Evolutionary conservation across 2,329 filamentous ascomycete species (phyloP).

Genomic region (Triangularia verruculosa): DNA sequence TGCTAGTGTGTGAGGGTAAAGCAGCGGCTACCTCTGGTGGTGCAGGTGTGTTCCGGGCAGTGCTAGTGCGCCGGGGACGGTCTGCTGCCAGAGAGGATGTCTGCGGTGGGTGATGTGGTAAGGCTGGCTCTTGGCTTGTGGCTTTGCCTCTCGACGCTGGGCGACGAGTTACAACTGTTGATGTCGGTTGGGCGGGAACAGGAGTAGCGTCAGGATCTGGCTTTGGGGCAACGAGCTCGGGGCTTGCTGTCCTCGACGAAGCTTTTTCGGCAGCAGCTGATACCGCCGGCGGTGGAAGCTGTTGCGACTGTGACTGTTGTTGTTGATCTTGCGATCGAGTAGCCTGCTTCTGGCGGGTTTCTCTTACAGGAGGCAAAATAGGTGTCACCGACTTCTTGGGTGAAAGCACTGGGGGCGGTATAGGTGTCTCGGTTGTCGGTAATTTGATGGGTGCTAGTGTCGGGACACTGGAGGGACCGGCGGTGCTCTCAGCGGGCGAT

Average conservation of each 20-base stretch:
- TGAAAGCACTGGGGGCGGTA: slow-evolving; percentile 31
- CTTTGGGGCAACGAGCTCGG: slow-evolving; percentile 35
- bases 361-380: slow-evolving; percentile 34
- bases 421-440: slow-evolving; percentile 32
- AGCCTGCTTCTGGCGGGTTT: slow-evolving; percentile 34
- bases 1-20: neutral
- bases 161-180: slow-evolving; percentile 37
- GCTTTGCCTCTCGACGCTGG: slow-evolving; percentile 53
- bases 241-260: slow-evolving; percentile 28
- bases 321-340: slow-evolving; percentile 27
- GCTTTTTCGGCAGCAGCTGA: slow-evolving; percentile 12
- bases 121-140: slow-evolving; percentile 48
- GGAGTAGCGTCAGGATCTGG: slow-evolving; percentile 26
- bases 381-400: slow-evolving; percentile 35
- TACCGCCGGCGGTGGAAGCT: slow-evolving; percentile 9
- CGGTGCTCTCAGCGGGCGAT: slow-evolving; percentile 28
- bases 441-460: slow-evolving; percentile 28
- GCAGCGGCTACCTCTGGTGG: slow-evolving; percentile 44
- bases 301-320: slow-evolving; percentile 24
- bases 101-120: neutral
- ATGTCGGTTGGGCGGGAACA: slow-evolving; percentile 18
- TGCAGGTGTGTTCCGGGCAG: slow-evolving; percentile 55
- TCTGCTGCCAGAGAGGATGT: slow-evolving; percentile 47
- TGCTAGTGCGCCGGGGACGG: slow-evolving; percentile 54
- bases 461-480: slow-evolving; percentile 24